Evolutionary conservation across 805 yeast genomes (phyloP), one percentile per base, ranked within the genome.

Genomic region (Zygoascus biomembranicola): DNA sequence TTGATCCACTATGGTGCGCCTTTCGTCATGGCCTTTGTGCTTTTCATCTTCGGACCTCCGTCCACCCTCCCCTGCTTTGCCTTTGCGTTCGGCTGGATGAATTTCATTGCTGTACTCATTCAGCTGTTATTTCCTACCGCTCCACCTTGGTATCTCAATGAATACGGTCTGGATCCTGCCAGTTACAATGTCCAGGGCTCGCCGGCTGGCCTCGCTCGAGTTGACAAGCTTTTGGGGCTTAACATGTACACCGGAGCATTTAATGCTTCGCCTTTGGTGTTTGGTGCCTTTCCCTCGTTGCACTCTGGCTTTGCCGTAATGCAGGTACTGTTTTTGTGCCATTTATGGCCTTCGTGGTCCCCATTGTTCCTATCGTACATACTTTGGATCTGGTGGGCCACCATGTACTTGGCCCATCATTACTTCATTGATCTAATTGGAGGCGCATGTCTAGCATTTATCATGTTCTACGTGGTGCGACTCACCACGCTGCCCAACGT

Each of bases 341-440:
- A 89, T 73, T 73, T 90, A 52, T 90, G 90, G 66, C 98, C 98
- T 11, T 75, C 71, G 43, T 73, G 74, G 48, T 74, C 81, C 1
- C 81, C 85, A 8, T 55, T 87, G 6, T 87, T 89, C 76, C 76
- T 84, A 66, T 69, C 75, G 18, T 94, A 92, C 67, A 94, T 89
- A n/a, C 72, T 81, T 58, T 89, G 96, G 95, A 77, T 94, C 61
- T 92, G 98, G 98, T 94, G 97, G 95, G 80, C 94, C 50, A 94
- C 98, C 14, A 92, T 92, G 99, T 92, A 92, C 69, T 77, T 92
- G 64, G 92, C 97, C 0, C 99, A 92, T 70, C 99, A 92, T 71
- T 92, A 92, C 68, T 94, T 94, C 65, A 81, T 92, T 56, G 98
- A 92, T 67, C 79, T 92, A 51, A 87, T 88, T 63, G 92, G 88